Conservation (phyloP, 78 protist genomes). For the Corallochytrium limacisporum region DNA sequence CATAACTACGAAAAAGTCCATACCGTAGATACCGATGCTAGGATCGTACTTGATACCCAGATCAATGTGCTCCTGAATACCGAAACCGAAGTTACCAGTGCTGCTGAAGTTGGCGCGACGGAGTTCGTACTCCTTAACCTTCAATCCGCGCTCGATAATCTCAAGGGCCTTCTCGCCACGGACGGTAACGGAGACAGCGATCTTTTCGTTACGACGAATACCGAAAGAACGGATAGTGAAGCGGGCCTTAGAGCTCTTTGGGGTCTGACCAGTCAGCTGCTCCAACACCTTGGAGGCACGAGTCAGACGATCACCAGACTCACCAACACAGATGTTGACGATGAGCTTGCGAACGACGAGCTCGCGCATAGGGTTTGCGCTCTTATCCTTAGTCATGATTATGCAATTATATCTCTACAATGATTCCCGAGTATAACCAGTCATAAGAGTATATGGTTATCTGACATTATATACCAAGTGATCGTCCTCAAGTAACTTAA, state of each 20-base stretch:
- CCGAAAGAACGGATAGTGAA: constrained; percentile 90
- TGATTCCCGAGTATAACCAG: too few species aligned
- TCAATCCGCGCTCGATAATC: constrained; percentile 79
- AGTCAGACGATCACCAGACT: constrained; percentile 92
- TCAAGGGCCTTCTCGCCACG: constrained; percentile 97
- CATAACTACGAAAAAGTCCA: constrained; percentile 95
- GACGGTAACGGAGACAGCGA: constrained; percentile 91
- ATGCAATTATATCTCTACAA: too few species aligned
- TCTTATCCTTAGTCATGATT: too few species aligned
- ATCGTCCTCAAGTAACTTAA: too few species aligned
- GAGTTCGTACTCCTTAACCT: constrained; percentile 96
- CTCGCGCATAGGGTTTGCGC: constrained; percentile 66
- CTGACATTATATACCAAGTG: too few species aligned
- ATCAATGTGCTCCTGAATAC: constrained; percentile 98
- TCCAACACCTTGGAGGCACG: constrained; percentile 98
- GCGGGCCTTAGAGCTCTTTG: constrained; percentile 89
- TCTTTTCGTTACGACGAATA: constrained; percentile 96
- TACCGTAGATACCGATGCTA: constrained; percentile 93
- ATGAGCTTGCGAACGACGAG: constrained; percentile 86
- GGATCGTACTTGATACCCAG: constrained; percentile 98
- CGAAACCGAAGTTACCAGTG: constrained; percentile 89
- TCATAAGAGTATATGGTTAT: too few species aligned
- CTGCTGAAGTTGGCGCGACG: constrained; percentile 60
- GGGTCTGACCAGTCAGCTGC: constrained; percentile 90
- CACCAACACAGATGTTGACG: constrained; percentile 97